A percentile compares a stretch with the other conserved stretches of the same genome.
Conservation (phyloP, 2,329 filamentous ascomycete species). For the Fusarium sp. region DNA sequence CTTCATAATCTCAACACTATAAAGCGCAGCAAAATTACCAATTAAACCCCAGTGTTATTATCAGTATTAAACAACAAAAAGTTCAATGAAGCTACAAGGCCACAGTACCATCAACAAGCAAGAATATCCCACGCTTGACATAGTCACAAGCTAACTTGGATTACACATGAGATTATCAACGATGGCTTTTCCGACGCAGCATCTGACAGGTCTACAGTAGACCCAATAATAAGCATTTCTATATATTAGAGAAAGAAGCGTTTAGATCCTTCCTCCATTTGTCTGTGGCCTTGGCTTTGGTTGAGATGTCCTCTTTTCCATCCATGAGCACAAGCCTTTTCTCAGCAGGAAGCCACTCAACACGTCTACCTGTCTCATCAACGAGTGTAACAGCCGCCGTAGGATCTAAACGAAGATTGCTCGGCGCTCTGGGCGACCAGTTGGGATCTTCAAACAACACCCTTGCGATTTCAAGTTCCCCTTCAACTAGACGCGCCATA, state of each 20-base stretch:
- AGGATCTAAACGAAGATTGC: slow-evolving; percentile 28
- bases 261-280: slow-evolving; percentile 15
- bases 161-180: background rate
- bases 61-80: background rate
- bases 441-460: slow-evolving; percentile 58
- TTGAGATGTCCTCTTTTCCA: slow-evolving; percentile 4
- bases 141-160: background rate
- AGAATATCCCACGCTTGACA: background rate
- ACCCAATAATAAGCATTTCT: background rate
- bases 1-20: too few relatives aligned
- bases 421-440: slow-evolving; percentile 51
- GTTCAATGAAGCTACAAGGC: background rate
- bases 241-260: background rate
- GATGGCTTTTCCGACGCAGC: background rate
- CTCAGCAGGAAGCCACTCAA: slow-evolving; percentile 37
- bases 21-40: too few relatives aligned
- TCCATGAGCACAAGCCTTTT: slow-evolving; percentile 41
- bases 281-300: slow-evolving; percentile 6
- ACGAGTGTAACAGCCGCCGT: slow-evolving; percentile 32
- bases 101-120: background rate
- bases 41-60: too few relatives aligned
- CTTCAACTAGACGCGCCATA: slow-evolving; percentile 51
- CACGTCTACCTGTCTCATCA: slow-evolving; percentile 41
- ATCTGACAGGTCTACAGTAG: background rate
- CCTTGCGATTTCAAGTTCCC: slow-evolving; percentile 53